phyloP scores from a whole-genome alignment of 192 early-diverging fungal species.

The Geranomyces michiganensis region DNA sequence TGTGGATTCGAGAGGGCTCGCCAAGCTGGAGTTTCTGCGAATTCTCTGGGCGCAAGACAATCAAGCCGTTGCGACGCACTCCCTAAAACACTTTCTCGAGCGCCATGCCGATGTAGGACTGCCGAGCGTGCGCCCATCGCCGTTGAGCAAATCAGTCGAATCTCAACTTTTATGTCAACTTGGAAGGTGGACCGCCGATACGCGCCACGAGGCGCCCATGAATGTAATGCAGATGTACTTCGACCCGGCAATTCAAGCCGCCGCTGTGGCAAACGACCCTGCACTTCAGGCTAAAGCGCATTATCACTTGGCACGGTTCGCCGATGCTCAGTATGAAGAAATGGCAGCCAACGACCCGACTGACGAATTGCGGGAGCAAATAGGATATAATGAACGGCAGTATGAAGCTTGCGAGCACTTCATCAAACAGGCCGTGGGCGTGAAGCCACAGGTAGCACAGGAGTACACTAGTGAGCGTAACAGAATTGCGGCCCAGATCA shows the following conservation, averaged over 20 bases:
- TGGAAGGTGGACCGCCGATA: conserved; percentile 42
- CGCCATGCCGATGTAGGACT: not conserved
- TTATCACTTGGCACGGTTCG: conserved; percentile 51
- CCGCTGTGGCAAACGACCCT: not conserved
- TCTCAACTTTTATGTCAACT: conserved; percentile 37
- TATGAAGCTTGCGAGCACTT: conserved; percentile 32
- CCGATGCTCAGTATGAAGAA: conserved; percentile 45
- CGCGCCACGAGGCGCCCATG: conserved; percentile 36
- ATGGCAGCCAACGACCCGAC: conserved; percentile 39
- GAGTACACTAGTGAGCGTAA: conserved; percentile 5
- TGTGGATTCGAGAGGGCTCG: conserved; percentile 2
- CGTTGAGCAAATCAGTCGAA: conserved; percentile 8
- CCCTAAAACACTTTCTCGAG: conserved; percentile 32
- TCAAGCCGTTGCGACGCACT: conserved; percentile 33
- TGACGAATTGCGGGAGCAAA: conserved; percentile 35
- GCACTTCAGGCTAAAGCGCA: conserved; percentile 5
- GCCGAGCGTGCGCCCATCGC: not conserved
- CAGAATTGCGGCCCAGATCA: conserved; percentile 46
- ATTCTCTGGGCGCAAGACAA: conserved; percentile 44
- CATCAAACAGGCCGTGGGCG: conserved; percentile 25
- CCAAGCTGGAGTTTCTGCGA: conserved; percentile 33
- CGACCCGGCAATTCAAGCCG: conserved; percentile 30
- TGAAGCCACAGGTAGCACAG: conserved; percentile 9
- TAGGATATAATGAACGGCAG: conserved; percentile 40
- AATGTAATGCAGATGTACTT: conserved; percentile 36